phyloP scores from a whole-genome alignment of 108 stramenopile species.

The Poteriospumella lacustris region DNA sequence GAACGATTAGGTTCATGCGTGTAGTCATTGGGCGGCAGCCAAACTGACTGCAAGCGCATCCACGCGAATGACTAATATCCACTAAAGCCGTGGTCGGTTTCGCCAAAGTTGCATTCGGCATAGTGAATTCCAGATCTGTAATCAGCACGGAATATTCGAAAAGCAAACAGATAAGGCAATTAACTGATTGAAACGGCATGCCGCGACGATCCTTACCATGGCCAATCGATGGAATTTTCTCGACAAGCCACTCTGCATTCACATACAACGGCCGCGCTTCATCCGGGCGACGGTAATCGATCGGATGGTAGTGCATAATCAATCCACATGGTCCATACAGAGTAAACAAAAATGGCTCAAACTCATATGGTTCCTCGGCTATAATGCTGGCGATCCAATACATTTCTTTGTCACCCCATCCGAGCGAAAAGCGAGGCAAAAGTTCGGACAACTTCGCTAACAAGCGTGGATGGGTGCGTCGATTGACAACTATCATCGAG shows the following conservation, averaged over 20 bases:
- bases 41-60: too few species aligned
- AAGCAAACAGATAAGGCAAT: too few species aligned
- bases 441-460: not conserved
- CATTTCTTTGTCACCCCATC: constrained; percentile 14
- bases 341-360: not conserved
- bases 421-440: not conserved
- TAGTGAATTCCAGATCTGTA: too few species aligned
- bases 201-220: not conserved
- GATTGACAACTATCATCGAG: not conserved
- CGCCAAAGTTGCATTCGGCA: too few species aligned
- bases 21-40: too few species aligned
- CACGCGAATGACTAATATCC: too few species aligned
- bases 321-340: not conserved
- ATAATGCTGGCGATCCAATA: not conserved
- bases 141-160: too few species aligned
- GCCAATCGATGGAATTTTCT: not conserved
- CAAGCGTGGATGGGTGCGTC: not conserved
- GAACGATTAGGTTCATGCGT: too few species aligned
- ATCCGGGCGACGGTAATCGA: too few species aligned
- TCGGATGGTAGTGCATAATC: not conserved
- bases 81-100: too few species aligned
- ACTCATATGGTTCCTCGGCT: not conserved
- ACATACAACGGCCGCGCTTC: not conserved
- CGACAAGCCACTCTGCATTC: not conserved
- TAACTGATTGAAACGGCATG: not conserved